Base-by-base conservation (phyloP, 768 basidiomycete genomes). In the Lactarius quietus region DNA sequence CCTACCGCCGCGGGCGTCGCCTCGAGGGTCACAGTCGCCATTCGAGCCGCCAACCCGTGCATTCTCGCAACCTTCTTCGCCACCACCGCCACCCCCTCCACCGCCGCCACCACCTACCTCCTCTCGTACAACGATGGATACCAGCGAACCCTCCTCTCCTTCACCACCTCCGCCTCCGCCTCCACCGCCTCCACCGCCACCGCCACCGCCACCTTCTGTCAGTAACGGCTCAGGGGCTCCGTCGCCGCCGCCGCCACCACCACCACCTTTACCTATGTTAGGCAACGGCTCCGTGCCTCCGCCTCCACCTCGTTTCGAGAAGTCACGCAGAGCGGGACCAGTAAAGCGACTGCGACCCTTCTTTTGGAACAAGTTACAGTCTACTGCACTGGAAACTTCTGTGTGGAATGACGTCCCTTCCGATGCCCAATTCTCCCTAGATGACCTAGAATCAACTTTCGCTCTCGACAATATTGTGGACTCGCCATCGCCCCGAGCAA, bases 361-460 rank as follows among this genome's bases (percentile, higher is more conserved):
- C 78, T 93, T 93, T 74, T 96, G 95, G 94, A 89, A 86, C 68
- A 95, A 96, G 70, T 67, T 95, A 6, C 76, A 81, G n/a, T 73
- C 72, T 15, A 69, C 78, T 8, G 72, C 76, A 6, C 69, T 82
- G 5, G 66, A 69, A 3, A 70, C 81, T 8, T 90, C 90, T 1
- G 81, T 98, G 12, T 98, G 93, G 92, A 80, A 78, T 58, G 87
- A 90, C 33, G 65, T 84, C 12, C 70, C 76, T 4, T n/a, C 73
- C 0, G 71, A 75, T 15, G 68, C 82, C 1, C 66, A 78, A 5
- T 78, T 93, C 53, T 81, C 86, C 61, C 73, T 94, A 69, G 79
- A 81, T 4, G 93, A 94, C 71, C 77, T 98, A 33, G 89, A 89
- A 66, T 78, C 84, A 1, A 88, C 85, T 0, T 96, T 96, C 71